A percentile compares a stretch with the other conserved stretches of the same genome.
phyloP scores from a whole-genome alignment of 805 yeast genomes.

The Metschnikowia vanudenii region DNA sequence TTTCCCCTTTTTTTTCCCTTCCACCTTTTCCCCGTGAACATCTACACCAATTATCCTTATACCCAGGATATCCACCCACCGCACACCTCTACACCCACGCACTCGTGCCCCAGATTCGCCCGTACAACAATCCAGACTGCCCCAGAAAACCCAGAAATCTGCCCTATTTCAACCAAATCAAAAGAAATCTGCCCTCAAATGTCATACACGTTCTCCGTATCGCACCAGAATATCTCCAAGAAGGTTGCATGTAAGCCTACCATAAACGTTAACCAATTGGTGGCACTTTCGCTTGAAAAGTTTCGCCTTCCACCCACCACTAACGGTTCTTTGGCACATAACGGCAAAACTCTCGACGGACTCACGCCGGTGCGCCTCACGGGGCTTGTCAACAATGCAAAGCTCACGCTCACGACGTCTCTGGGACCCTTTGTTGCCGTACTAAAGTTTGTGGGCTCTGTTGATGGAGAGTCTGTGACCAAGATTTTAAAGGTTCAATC shows the following conservation, averaged over 20 bases:
- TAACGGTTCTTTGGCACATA: constrained; percentile 27
- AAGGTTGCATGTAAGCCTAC: constrained; percentile 28
- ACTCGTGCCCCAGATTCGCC: too few relatives aligned
- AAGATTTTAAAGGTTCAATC: constrained; percentile 10
- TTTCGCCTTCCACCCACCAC: constrained; percentile 24
- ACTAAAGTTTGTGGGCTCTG: constrained; percentile 12
- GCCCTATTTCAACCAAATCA: background rate
- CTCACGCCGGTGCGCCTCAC: constrained; percentile 34
- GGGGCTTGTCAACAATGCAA: constrained; percentile 34
- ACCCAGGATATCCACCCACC: too few relatives aligned
- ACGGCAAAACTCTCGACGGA: constrained; percentile 31
- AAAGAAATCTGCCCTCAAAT: constrained; percentile 1
- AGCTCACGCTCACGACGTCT: constrained; percentile 21
- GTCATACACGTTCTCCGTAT: constrained; percentile 26
- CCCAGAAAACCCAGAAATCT: too few relatives aligned
- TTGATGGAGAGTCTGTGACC: constrained; percentile 7
- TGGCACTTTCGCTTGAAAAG: constrained; percentile 22
- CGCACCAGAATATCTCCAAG: constrained; percentile 24
- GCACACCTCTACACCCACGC: too few relatives aligned
- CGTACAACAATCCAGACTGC: too few relatives aligned
- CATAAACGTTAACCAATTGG: constrained; percentile 31
- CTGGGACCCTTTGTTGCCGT: background rate
- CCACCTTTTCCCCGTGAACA: too few relatives aligned
- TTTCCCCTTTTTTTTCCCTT: too few relatives aligned
- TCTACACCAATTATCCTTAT: too few relatives aligned